Base-by-base conservation (phyloP, 2,329 filamentous ascomycete genomes). In the Pestalotiopsis sp. region DNA sequence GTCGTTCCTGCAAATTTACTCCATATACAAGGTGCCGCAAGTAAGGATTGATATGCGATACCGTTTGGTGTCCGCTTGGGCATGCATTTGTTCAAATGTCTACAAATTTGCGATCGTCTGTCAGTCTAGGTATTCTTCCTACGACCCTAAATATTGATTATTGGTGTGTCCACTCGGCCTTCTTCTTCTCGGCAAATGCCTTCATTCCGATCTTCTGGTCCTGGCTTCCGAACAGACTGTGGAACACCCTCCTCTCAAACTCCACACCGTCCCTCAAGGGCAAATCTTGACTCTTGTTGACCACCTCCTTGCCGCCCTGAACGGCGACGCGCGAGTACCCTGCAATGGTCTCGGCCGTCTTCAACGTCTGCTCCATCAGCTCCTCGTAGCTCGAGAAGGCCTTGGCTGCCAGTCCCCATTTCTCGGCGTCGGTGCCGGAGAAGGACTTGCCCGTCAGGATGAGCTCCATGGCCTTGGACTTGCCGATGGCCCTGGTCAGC, bases 191-290 rank as follows among this genome's bases (percentile, higher is more conserved):
- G 1, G 93, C 92, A 85, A 99, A 99, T 13, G 96, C 96, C 79
- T 91, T 91, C 96, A 98, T 90, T 80, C 94, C 94, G 79, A 98
- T 93, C 86, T 98, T 99, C 83, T 99, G 96, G 81, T 99, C 96
- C 82, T 93, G 88, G 78, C 92, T 97, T 24, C 95, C 96, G 83
- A 99, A 99, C 75, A 98, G 77, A 30, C 90, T 88, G 81, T 99
- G 96, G 85, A 99, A 99, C 40, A 98, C 86, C 65, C 94, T 88
- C 77, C 96, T 87, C 87, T 99, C 96, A 81, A 90, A 98, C 82
- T 99, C 96, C 1, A 99, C 92, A 14, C 96, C 96, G 76, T 98
- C 96, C 73, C 92, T 85, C 68, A 99, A 83, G 3, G 91, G 86
- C 73, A 97, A 81, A 75, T 99, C 96, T 85, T 98, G 94, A 80